Base-by-base conservation (phyloP, 768 basidiomycete genomes). In the Paxillus rubicundulus region DNA sequence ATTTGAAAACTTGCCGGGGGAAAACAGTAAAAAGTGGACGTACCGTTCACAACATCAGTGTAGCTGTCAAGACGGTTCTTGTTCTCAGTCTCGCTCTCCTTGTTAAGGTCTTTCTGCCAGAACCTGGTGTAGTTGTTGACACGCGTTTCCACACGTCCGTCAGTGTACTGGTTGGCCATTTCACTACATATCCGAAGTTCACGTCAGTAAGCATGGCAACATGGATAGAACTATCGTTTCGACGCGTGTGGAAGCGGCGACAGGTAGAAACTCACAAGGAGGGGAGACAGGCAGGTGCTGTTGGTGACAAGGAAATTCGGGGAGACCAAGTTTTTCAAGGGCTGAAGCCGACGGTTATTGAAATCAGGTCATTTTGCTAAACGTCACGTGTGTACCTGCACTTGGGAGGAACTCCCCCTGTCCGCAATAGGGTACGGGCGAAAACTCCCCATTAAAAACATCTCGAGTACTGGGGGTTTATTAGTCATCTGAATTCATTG, bases 41-140 rank as follows among this genome's bases (percentile, higher is more conserved):
- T 46, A 91, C 92, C 93, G 59, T 97, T 96, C 54, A 98, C 90
- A 54, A 99, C 92, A 48, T 97, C 92, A 12, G 88, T 86, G 71
- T 98, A 98, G 64, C 82, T 83, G 36, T 82, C 81, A 40, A 94
- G 72, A 54, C 96, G 81, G 63, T 84, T 85, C 52, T 86, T 78
- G 54, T 79, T 88, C 69, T 91, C 81, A 12, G 70, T 73, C 4
- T 78, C 74, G 45, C 67, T 72, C 72, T 98, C 94, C 61, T 86
- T 78, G 14, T 70, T 71, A 28, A 83, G 75, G 69, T 96, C 88
- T 67, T 87, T 86, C 57, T 94, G 80, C 95, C 96, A 99, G 74
- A 92, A 93, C 64, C 82, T 83, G 61, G 87, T 87, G 74, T 99
- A 98, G 71, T 83, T 85, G 67, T 82, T 83, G 42, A 92, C 87